Percentiles rank a stretch among this genome's conserved stretches.
These are phyloP conservation scores for Ascocoryne sarcoides DNA, from an alignment of 2,329 filamentous ascomycete genomes.

Conservation along the genomic window DNA sequence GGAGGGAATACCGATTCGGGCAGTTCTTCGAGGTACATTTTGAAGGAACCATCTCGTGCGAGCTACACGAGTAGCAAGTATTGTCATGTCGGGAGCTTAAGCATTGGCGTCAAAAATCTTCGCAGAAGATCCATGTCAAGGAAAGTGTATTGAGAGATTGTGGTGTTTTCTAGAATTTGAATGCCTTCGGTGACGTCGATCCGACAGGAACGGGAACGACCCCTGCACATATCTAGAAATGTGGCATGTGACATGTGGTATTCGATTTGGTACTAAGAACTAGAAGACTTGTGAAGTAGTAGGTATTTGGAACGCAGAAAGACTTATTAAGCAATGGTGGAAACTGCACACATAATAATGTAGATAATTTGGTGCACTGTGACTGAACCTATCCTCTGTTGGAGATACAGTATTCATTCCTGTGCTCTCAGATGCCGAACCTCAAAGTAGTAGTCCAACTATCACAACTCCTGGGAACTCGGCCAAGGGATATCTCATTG, in stretches of 20 bases:
- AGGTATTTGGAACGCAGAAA: no score
- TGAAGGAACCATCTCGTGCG: constrained; percentile 20
- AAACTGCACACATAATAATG: no score
- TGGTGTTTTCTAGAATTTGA: constrained; percentile 3
- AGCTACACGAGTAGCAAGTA: constrained; percentile 20
- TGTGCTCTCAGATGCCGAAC: no score
- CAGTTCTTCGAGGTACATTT: constrained; percentile 10
- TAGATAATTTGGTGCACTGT: no score
- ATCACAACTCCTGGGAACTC: not conserved
- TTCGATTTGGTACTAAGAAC: no score
- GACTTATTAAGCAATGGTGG: no score
- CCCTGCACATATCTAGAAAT: constrained; percentile 3
- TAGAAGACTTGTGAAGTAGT: not conserved
- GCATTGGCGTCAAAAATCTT: constrained; percentile 26
- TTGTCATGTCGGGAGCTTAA: constrained; percentile 20
- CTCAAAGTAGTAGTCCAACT: no score
- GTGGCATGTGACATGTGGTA: constrained; percentile 22
- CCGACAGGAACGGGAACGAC: not conserved
- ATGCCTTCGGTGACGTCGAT: constrained; percentile 21
- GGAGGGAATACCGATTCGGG: not conserved
- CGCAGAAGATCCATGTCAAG: constrained; percentile 9
- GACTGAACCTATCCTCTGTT: no score
- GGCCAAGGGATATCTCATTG: constrained; percentile 17
- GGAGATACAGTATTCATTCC: no score
- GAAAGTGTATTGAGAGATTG: constrained; percentile 12